Evolutionary conservation across 2,329 filamentous ascomycete genomes (phyloP).

Genomic region (Nakataea oryzae): DNA sequence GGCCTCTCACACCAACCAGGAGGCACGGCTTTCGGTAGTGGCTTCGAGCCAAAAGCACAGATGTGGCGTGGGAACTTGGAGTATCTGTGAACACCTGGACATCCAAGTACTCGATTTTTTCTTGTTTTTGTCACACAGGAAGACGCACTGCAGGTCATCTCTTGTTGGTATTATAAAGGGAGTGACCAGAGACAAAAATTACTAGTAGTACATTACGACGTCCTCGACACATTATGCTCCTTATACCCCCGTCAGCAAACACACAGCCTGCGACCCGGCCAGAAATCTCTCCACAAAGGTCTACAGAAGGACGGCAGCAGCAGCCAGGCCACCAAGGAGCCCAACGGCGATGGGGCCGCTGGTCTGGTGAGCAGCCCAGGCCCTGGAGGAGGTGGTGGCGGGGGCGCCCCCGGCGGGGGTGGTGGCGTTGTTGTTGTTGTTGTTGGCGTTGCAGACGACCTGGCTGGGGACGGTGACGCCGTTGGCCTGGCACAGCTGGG

Average conservation of each 20-base stretch:
- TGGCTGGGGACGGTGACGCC: conserved; percentile 21
- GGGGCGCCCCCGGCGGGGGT: conserved; percentile 4
- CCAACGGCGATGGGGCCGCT: conserved; percentile 7
- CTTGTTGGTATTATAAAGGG: no score
- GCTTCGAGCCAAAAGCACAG: no score
- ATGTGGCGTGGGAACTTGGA: no score
- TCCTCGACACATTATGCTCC: neutral
- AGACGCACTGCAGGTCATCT: no score
- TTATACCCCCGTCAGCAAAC: neutral
- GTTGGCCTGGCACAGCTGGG: conserved; percentile 19
- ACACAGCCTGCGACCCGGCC: no score
- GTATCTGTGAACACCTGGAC: neutral
- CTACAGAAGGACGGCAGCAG: conserved; percentile 12
- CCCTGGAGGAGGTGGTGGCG: conserved; percentile 5
- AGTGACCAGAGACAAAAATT: no score
- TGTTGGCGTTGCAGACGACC: conserved; percentile 14
- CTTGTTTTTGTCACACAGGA: no score
- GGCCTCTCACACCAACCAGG: no score
- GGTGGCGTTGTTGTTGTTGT: neutral
- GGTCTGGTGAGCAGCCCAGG: conserved; percentile 8
- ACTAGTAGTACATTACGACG: neutral
- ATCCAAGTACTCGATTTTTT: no score
- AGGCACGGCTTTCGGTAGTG: neutral
- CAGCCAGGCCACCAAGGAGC: conserved; percentile 11
- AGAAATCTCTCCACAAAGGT: no score